Evolutionary conservation across 768 basidiomycete species (phyloP), one percentile per base, ranked within the genome.

Genomic region (Leucosporidium yakuticum): DNA sequence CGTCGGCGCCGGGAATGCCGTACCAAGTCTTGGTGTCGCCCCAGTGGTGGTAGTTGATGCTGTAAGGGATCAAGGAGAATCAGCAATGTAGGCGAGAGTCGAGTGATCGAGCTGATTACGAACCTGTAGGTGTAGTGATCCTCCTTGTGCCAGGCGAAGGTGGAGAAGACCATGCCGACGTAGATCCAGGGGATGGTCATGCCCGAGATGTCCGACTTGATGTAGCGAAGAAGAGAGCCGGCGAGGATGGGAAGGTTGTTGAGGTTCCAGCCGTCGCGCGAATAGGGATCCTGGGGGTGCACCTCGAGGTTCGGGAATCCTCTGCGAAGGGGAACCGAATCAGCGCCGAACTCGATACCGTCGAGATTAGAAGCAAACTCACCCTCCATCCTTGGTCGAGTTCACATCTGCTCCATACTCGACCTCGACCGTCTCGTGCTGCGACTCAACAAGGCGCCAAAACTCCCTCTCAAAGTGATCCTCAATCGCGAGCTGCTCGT

Each of bases 1-100:
- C 93, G 74, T 96, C 90, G 60, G 86, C 85, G n/a, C 90, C 95
- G 11, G 96, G 95, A 53, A 98, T 89, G 60, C 94, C 94, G 79
- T 99, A 99, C 96, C 96, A 99, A 0, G 95, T 99, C 82, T 99
- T 99, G 44, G 95, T 95, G 78, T 96, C 95, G 34, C 96, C 96
- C 91, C 92, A 97, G 78, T 97, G 93, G 89, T 76, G 76, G 60
- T 75, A 76, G 62, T 76, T 76, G 70, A 76, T 75, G 50, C 69
- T 71, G 65, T 36, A 60, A 6, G 8, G 15, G 21, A 15, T 44
- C 39, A 19, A 14, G 11, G 0, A 4, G 19, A 11, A 34, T 21
- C 15, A 2, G 36, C 21, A 29, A 48, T 8, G 11, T 62, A 15
- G 56, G 60, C 44, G 31, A 29, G 8, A 34, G 9, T 4, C 48